phyloP scores from a whole-genome alignment of 805 yeast species.

The Lipomyces oligophaga region DNA sequence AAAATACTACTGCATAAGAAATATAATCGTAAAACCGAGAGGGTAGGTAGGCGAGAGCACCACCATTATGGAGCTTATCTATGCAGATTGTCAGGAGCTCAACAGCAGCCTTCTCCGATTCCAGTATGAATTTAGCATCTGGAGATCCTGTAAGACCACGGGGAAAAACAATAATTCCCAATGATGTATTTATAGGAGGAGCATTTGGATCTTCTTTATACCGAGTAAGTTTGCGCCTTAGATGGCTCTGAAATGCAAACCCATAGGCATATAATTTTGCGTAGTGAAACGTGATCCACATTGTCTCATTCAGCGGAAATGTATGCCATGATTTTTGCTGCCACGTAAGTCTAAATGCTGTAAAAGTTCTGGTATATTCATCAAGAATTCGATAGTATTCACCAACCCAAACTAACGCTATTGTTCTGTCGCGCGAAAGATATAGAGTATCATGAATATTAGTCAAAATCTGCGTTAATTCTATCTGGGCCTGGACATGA shows the following conservation, averaged over 20 bases:
- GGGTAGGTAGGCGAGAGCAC: slow-evolving; percentile 30
- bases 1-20: slow-evolving; percentile 29
- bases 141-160: slow-evolving; percentile 29
- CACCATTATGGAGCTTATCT: slow-evolving; percentile 25
- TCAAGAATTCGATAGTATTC: slow-evolving; percentile 30
- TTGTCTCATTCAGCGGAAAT: slow-evolving; percentile 27
- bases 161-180: slow-evolving; percentile 25
- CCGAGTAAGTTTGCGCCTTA: slow-evolving; percentile 19
- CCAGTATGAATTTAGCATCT: slow-evolving; percentile 30
- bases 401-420: slow-evolving; percentile 29
- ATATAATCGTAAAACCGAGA: slow-evolving; percentile 28
- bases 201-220: slow-evolving; percentile 5
- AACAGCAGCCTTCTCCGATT: slow-evolving; percentile 26
- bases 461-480: slow-evolving; percentile 31
- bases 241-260: slow-evolving; percentile 30
- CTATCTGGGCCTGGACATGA: slow-evolving; percentile 28
- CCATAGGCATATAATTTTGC: slow-evolving; percentile 29
- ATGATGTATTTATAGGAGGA: slow-evolving; percentile 9
- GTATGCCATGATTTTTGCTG: slow-evolving; percentile 24
- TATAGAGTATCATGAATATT: slow-evolving; percentile 32
- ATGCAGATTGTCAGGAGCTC: slow-evolving; percentile 25
- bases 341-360: slow-evolving; percentile 29
- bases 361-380: slow-evolving; percentile 30
- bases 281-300: slow-evolving; percentile 29
- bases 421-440: slow-evolving; percentile 30